phyloP scores from a whole-genome alignment of 2,329 filamentous ascomycete species.

The Fusarium succisae region DNA sequence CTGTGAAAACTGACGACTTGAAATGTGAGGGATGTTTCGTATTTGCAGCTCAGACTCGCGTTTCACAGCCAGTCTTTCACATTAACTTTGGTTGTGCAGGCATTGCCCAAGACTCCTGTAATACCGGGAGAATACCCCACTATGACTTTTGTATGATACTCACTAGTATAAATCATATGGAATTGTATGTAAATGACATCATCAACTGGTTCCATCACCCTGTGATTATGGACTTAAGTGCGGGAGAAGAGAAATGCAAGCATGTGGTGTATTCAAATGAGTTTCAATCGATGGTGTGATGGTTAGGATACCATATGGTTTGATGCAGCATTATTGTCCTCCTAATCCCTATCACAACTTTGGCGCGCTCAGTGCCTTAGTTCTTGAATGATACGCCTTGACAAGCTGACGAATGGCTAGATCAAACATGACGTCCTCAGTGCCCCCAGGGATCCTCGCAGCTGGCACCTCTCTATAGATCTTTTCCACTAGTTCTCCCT shows the following conservation, averaged over 20 bases:
- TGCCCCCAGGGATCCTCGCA: neutral
- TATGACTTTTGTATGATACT: no score
- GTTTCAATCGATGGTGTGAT: fast-evolving
- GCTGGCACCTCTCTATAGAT: neutral
- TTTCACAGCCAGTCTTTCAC: neutral
- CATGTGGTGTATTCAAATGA: neutral
- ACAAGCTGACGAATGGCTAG: neutral
- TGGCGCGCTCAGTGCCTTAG: neutral
- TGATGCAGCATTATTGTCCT: neutral
- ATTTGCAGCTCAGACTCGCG: fast-evolving
- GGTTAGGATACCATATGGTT: neutral
- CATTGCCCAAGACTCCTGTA: neutral
- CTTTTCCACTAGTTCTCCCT: neutral
- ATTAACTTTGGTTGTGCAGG: fast-evolving
- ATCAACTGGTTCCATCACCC: fast-evolving
- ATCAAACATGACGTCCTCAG: neutral
- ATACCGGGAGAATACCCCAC: fast-evolving
- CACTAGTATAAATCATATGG: no score
- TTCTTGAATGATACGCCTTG: neutral
- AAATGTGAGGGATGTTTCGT: neutral
- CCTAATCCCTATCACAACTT: neutral
- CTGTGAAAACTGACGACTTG: no score
- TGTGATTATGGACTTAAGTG: neutral
- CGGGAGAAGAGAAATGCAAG: neutral
- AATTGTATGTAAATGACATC: fast-evolving